These are phyloP conservation scores for Silene vulgaris DNA, from an alignment of 179 eudicot species.

Conservation along the genomic window DNA sequence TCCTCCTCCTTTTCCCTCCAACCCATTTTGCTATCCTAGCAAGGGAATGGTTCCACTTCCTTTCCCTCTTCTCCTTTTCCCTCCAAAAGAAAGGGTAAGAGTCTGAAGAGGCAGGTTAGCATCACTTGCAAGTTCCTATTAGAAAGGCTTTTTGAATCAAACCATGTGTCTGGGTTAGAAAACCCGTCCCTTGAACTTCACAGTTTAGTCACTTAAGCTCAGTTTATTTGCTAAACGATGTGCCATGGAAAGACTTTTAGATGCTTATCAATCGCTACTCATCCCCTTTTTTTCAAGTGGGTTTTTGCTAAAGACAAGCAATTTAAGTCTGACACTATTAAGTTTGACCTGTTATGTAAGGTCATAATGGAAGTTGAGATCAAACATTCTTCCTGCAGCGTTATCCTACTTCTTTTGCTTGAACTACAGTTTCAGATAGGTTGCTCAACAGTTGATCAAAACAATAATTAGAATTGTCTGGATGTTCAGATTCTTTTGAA, in stretches of 20 bases:
- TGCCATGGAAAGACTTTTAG: background rate
- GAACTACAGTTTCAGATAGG: background rate
- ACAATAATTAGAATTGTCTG: background rate
- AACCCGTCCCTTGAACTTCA: background rate
- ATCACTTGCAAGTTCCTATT: background rate
- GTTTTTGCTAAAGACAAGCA: background rate
- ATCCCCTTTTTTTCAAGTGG: no score
- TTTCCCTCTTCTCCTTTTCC: background rate
- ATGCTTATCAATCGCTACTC: no score
- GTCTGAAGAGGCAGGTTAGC: background rate
- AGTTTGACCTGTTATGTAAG: background rate
- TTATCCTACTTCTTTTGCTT: background rate
- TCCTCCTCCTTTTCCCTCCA: background rate
- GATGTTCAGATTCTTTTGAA: background rate
- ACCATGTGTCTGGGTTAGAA: background rate
- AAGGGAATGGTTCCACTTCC: background rate
- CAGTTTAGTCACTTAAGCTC: background rate
- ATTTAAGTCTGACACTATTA: background rate
- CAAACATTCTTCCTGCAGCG: background rate
- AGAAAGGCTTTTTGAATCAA: background rate
- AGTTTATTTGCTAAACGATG: conserved; percentile 8
- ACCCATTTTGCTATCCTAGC: background rate
- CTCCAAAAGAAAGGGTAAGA: background rate
- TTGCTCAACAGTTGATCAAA: background rate
- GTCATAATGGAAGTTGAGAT: background rate